Evolutionary conservation across 2,329 filamentous ascomycete genomes (phyloP).

Genomic region (Ophiostoma piceae): DNA sequence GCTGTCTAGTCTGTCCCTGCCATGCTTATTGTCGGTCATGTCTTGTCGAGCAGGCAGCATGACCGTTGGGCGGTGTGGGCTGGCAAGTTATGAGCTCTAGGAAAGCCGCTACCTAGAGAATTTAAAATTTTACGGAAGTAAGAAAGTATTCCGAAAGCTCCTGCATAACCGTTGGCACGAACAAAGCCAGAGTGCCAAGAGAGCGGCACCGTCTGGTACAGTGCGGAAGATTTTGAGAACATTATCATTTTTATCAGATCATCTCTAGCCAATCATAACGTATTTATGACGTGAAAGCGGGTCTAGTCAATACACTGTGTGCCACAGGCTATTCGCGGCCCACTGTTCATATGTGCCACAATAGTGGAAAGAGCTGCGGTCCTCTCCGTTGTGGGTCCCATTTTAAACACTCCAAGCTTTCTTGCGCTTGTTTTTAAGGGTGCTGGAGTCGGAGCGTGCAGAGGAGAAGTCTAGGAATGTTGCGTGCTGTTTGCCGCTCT

Average conservation of each 20-base stretch:
- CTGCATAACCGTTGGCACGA: not conserved
- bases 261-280: slow-evolving; percentile 26
- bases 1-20: not conserved
- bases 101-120: not conserved
- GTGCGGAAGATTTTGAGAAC: not conserved
- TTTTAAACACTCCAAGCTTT: slow-evolving; percentile 8
- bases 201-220: not conserved
- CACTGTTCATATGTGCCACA: not conserved
- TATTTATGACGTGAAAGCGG: not conserved
- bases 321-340: not conserved
- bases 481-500: not conserved
- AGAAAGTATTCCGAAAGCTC: not conserved
- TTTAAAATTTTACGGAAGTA: not conserved
- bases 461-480: not conserved
- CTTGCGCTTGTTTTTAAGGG: not conserved
- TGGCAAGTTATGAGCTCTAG: not conserved
- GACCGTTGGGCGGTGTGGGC: not conserved
- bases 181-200: not conserved
- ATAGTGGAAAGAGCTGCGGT: not conserved
- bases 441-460: not conserved
- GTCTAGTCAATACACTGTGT: not conserved
- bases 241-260: slow-evolving; percentile 28
- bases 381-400: not conserved
- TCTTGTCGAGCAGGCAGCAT: not conserved
- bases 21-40: not conserved